Evolutionary conservation across 768 basidiomycete genomes (phyloP), one percentile per base, ranked within the genome.

Genomic region (Lyophyllum atratum): DNA sequence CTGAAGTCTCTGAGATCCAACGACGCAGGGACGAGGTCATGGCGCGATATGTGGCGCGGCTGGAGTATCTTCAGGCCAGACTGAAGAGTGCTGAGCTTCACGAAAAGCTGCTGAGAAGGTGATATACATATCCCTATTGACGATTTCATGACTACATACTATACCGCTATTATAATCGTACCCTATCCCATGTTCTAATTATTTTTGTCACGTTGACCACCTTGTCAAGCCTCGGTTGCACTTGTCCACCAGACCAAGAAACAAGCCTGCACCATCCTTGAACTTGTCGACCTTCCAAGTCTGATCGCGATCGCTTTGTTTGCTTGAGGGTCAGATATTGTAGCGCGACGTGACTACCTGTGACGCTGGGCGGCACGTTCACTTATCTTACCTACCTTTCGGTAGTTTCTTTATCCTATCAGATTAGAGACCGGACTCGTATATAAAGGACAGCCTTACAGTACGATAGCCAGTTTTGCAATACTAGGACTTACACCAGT

Each of bases 51-150:
- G 83, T 85, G 51, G 78, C 82, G 25, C 84, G 90, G 48, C 68
- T 93, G 54, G 89, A 91, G 61, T 93, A 86, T 66, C 76, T 93
- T 28, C 79, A 82, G 43, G 92, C 89, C 29, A 85, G 83, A 64
- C 74, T 92, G 67, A 92, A 87, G 71, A 85, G 85, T 17, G 89
- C 90, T 5, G 88, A 93, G 74, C 69, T 93, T 12, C 79, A 74
- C 54, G 82, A 83, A 63, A 76, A 72, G 59, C 70, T 82, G 26
- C 56, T 78, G 54, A 71, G 72, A 60, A 76, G 59, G 61, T 66
- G 29, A 61, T 33, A 21, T 29, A 25, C 19, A 19, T 15, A 29
- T 49, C 39, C 12, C 15, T 55, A 49, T 49, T 29, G 19, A 49
- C 29, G 39, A n/a, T 12, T 3, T 28, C 52, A 55, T 33, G 34